Conservation (phyloP, 75 land plant species). For the Sequoia sempervirens region DNA sequence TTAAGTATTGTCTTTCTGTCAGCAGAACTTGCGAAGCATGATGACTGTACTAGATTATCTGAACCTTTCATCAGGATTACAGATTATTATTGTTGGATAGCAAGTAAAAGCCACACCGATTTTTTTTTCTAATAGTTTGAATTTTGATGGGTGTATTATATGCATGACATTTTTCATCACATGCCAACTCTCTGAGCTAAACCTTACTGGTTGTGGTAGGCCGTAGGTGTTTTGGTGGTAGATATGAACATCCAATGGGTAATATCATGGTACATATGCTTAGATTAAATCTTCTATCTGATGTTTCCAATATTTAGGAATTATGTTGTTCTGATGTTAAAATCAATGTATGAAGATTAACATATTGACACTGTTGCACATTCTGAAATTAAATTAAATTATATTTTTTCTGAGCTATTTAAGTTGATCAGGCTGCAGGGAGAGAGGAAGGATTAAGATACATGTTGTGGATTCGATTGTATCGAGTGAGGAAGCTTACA, state of each 20-base stretch:
- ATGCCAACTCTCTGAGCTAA: background rate
- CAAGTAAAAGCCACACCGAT: background rate
- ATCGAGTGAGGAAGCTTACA: constrained; percentile 47
- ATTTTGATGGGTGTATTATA: background rate
- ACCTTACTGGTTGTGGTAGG: background rate
- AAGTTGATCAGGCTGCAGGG: constrained; percentile 44
- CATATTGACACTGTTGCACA: background rate
- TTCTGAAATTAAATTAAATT: background rate
- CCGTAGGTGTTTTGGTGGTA: background rate
- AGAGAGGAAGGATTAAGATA: constrained; percentile 60
- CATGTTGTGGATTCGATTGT: constrained; percentile 70
- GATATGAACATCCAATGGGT: background rate
- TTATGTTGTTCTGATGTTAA: background rate
- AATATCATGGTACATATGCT: background rate
- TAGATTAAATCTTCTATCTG: background rate
- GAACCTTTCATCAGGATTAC: background rate
- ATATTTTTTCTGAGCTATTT: background rate
- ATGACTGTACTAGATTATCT: too few species aligned
- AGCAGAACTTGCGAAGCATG: background rate
- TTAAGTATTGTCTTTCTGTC: background rate
- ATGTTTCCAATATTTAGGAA: background rate
- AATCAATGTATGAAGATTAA: background rate
- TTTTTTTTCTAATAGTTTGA: background rate
- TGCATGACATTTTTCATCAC: background rate
- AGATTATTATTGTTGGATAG: background rate